Conservation (phyloP, 2,329 filamentous ascomycete species). For the Stagonosporopsis tanaceti region DNA sequence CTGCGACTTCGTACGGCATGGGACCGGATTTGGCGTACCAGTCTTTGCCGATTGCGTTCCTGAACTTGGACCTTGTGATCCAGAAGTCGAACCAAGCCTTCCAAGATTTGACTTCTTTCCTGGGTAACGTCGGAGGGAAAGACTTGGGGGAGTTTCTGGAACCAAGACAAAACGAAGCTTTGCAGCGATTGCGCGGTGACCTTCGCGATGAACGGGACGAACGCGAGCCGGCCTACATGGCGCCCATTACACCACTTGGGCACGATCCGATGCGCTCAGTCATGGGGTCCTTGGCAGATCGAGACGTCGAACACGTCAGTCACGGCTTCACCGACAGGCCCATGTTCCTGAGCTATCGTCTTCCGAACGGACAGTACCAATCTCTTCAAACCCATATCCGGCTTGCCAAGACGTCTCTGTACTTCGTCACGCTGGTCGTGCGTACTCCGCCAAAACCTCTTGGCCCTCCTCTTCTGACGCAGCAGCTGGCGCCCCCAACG, state of each 20-base stretch:
- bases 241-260: slow-evolving; percentile 56
- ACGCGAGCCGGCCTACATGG: slow-evolving; percentile 59
- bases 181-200: slow-evolving; percentile 55
- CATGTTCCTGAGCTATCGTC: slow-evolving; percentile 52
- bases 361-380: slow-evolving; percentile 44
- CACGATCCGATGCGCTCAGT: slow-evolving; percentile 54
- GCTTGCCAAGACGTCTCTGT: slow-evolving; percentile 55
- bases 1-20: slow-evolving; percentile 31
- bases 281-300: slow-evolving; percentile 51
- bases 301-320: slow-evolving; percentile 55
- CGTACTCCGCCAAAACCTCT: slow-evolving; percentile 34
- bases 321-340: slow-evolving; percentile 54
- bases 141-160: slow-evolving; percentile 56
- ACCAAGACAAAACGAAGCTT: slow-evolving; percentile 50
- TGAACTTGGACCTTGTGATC: slow-evolving; percentile 58
- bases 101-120: slow-evolving; percentile 52
- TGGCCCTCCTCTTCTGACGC: slow-evolving; percentile 44
- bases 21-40: slow-evolving; percentile 40
- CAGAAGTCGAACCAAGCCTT: slow-evolving; percentile 57
- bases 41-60: slow-evolving; percentile 49
- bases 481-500: slow-evolving; percentile 45
- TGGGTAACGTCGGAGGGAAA: slow-evolving; percentile 49
- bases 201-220: slow-evolving; percentile 57
- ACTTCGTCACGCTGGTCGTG: slow-evolving; percentile 56
- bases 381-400: slow-evolving; percentile 46